Conservation (phyloP, 2,329 filamentous ascomycete species). For the Trichoderma sp. region DNA sequence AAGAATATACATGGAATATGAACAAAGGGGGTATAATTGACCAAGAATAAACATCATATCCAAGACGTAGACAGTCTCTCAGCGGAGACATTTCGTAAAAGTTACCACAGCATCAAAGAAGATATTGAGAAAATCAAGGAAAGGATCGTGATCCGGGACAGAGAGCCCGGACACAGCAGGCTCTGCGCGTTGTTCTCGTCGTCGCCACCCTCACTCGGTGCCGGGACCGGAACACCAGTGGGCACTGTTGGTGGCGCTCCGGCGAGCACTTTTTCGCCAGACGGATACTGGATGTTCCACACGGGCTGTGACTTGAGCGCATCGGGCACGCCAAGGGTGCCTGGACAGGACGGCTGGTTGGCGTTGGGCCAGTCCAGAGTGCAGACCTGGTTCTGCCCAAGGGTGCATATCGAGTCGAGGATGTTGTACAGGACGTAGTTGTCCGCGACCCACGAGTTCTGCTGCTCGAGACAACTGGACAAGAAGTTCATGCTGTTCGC, state of each 20-base stretch:
- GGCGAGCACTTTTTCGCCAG: conserved; percentile 47
- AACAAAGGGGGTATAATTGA: conserved; percentile 25
- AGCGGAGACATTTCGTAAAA: not conserved
- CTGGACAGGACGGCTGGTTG: conserved; percentile 51
- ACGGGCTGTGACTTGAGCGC: conserved; percentile 46
- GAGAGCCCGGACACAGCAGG: not conserved
- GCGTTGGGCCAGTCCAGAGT: conserved; percentile 46
- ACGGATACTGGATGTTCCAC: conserved; percentile 52
- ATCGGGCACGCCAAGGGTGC: conserved; percentile 45
- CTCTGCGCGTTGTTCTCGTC: not conserved
- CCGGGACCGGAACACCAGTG: conserved; percentile 19
- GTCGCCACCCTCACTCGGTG: not conserved
- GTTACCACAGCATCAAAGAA: conserved; percentile 17
- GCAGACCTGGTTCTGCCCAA: conserved; percentile 52
- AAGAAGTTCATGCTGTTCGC: conserved; percentile 58
- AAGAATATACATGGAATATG: conserved; percentile 23
- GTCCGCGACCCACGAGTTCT: conserved; percentile 50
- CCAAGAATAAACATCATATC: conserved; percentile 28
- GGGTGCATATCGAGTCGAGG: conserved; percentile 50
- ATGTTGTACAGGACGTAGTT: conserved; percentile 57
- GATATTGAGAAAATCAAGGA: conserved; percentile 11
- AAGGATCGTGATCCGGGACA: conserved; percentile 12
- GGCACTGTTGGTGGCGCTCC: conserved; percentile 18
- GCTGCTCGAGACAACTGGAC: conserved; percentile 47
- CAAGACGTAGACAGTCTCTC: conserved; percentile 17